Evolutionary conservation across 176 grass and related monocot species (phyloP), one percentile per base, ranked within the genome.

Genomic region (Musa beccarii): DNA sequence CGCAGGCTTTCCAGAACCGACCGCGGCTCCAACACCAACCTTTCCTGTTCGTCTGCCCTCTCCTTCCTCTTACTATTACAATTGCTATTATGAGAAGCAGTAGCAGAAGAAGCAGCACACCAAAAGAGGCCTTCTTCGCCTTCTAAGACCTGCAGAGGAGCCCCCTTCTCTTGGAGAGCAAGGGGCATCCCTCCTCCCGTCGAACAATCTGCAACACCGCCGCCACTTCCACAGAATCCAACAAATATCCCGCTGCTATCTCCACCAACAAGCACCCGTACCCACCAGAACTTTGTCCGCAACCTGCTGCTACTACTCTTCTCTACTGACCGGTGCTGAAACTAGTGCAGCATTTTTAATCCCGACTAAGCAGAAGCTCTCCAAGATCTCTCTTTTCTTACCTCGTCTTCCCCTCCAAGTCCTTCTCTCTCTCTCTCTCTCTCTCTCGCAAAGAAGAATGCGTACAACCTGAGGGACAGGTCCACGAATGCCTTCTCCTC

Each of bases 81-180:
- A n/a, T 26, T 16, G 14, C 66, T 43, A 43, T 43, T 43, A 19
- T n/a, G 6, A 28, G 20, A 8, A 68, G 66, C 66, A 49, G 66
- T 11, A 43, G 34, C 3, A 43, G 34, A 6, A 68, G 25, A 19
- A 68, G 34, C 3, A 43, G 12, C 66, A n/a, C 24, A 68, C 28
- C 24, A 68, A 43, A 68, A 15, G 66, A 68, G 66, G 16, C 66
- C 66, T 68, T 68, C 66, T 68, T 68, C 66, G 16, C 26, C 66
- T 43, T 68, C 66, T 43, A 43, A 43, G 25, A 68, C 66, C 26
- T 49, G 66, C 66, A 68, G 20, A 68, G 66, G 28, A 11, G 66
- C 28, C 28, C 66, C 5, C 24, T 68, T 68, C 10, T 68, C 26
- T 43, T 11, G 25, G 24, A 68, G 10, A 17, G 66, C 14, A 9